Percentiles rank a stretch among this genome's conserved stretches.
Conservation (phyloP, 2,329 filamentous ascomycete species). For the Talaromyces sp. region DNA sequence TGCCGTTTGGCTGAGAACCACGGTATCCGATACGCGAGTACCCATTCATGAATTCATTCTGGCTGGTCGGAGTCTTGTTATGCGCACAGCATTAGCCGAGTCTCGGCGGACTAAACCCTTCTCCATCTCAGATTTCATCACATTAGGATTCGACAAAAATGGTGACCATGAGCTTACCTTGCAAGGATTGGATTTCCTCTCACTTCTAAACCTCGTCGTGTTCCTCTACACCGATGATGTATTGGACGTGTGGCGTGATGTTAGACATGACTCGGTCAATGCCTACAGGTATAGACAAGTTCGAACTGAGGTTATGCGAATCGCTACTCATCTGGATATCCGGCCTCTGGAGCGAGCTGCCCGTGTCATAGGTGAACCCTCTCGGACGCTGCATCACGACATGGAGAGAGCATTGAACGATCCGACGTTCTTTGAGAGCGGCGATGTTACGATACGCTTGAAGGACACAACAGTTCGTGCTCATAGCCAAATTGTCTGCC, state of each 20-base stretch:
- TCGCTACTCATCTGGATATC: constrained; percentile 69
- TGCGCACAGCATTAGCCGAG: constrained; percentile 59
- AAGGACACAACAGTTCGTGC: constrained; percentile 63
- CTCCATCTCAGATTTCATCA: constrained; percentile 56
- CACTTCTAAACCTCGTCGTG: constrained; percentile 71
- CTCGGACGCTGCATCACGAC: constrained; percentile 62
- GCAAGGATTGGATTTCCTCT: constrained; percentile 66
- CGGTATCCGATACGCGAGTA: constrained; percentile 62
- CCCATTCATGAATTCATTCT: constrained; percentile 81
- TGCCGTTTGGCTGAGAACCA: constrained; percentile 47
- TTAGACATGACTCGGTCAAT: constrained; percentile 58
- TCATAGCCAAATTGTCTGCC: constrained; percentile 74
- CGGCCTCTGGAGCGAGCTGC: constrained; percentile 68
- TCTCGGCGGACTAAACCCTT: constrained; percentile 53
- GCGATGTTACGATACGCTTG: constrained; percentile 73
- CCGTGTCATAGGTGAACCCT: constrained; percentile 64
- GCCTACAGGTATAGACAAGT: constrained; percentile 73
- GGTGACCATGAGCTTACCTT: constrained; percentile 60
- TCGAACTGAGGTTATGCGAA: constrained; percentile 77
- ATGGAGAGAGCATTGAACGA: constrained; percentile 66
- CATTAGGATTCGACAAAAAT: constrained; percentile 49
- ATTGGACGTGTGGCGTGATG: constrained; percentile 82
- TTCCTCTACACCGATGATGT: constrained; percentile 76
- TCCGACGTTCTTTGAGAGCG: constrained; percentile 66
- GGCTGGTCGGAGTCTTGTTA: constrained; percentile 63